Conservation (phyloP, 768 basidiomycete species). For the Leccinum subtestaceum region DNA sequence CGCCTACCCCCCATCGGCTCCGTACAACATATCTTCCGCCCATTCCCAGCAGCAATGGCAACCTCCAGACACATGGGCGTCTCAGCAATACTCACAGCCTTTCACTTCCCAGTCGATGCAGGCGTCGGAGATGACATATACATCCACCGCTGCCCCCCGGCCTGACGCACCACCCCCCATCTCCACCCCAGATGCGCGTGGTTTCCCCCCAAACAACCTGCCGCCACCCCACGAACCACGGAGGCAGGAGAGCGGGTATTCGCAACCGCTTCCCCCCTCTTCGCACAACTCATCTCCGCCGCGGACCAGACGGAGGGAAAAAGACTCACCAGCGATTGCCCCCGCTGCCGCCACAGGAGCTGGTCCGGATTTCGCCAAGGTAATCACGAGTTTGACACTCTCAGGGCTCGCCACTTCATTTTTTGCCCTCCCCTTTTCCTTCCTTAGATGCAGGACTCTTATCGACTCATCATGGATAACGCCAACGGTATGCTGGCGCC, state of each 20-base stretch:
- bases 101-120: conserved; percentile 35
- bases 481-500: conserved; percentile 29
- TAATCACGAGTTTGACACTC: conserved; percentile 13
- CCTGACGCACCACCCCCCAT: conserved; percentile 20
- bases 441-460: conserved; percentile 43
- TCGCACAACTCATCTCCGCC: conserved; percentile 29
- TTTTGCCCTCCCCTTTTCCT: background rate
- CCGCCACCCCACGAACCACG: conserved; percentile 32
- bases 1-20: conserved; percentile 27
- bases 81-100: conserved; percentile 32
- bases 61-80: conserved; percentile 35
- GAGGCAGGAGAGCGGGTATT: conserved; percentile 34
- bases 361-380: conserved; percentile 44
- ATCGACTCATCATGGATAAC: conserved; percentile 41
- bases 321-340: conserved; percentile 31
- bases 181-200: conserved; percentile 31
- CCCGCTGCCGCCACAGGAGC: conserved; percentile 26
- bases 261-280: conserved; percentile 24
- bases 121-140: conserved; percentile 33
- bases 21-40: conserved; percentile 28
- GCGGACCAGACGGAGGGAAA: conserved; percentile 38
- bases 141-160: conserved; percentile 20
- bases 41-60: conserved; percentile 40
- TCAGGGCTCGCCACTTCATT: conserved; percentile 6
- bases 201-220: conserved; percentile 25